Evolutionary conservation across 106 monocot species (phyloP).

Genomic region (Amphibolis antarctica): DNA sequence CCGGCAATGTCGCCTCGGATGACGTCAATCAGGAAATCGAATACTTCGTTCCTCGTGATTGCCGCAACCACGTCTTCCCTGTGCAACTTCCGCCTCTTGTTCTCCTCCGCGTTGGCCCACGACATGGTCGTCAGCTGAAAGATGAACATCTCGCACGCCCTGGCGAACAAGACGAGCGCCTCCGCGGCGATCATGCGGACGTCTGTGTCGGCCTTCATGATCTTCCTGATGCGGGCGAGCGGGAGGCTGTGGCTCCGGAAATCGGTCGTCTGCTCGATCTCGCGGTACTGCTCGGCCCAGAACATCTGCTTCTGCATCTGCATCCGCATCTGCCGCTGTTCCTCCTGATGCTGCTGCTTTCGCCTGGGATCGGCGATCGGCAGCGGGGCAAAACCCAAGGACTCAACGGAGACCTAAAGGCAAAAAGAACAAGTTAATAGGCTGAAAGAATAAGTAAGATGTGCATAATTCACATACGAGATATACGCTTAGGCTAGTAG

Average conservation of each 20-base stretch:
- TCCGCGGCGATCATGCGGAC: constrained; percentile 66
- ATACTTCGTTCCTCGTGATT: constrained; percentile 10
- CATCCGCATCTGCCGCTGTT: too few relatives aligned
- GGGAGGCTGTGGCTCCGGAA: constrained; percentile 59
- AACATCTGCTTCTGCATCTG: too few relatives aligned
- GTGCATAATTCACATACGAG: too few relatives aligned
- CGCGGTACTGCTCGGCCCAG: constrained; percentile 52
- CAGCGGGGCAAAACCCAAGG: too few relatives aligned
- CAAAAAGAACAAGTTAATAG: too few relatives aligned
- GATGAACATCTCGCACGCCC: constrained; percentile 17
- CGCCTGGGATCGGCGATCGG: too few relatives aligned
- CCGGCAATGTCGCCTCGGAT: too few relatives aligned
- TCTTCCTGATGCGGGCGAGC: constrained; percentile 69
- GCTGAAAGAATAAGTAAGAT: too few relatives aligned
- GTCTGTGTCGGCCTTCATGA: constrained; percentile 74
- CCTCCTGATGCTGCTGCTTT: too few relatives aligned
- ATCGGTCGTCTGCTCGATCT: constrained; percentile 46
- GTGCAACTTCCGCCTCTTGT: constrained; percentile 8
- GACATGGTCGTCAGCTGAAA: constrained; percentile 10
- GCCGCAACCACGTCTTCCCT: constrained; percentile 13
- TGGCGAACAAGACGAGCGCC: constrained; percentile 37
- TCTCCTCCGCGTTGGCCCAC: constrained; percentile 12
- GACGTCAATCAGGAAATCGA: background rate
- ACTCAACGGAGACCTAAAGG: too few relatives aligned
- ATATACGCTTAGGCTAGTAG: too few relatives aligned